phyloP scores from a whole-genome alignment of 2,329 filamentous ascomycete genomes.

The Arthrobotrys megalospora region DNA sequence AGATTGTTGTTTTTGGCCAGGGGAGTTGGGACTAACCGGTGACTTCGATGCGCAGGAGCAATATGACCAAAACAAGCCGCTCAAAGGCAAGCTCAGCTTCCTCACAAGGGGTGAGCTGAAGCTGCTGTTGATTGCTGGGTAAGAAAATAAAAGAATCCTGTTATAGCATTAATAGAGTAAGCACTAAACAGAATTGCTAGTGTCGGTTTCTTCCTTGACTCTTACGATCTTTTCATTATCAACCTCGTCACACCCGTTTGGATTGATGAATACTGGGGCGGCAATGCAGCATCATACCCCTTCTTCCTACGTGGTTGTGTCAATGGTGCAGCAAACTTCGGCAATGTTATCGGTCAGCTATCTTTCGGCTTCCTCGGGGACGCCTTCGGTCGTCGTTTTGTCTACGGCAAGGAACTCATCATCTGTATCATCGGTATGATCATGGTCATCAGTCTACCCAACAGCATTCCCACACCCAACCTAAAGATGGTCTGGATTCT shows the following conservation, averaged over 20 bases:
- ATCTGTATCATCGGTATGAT: conserved; percentile 70
- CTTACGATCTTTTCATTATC: conserved; percentile 84
- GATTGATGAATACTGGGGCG: conserved; percentile 61
- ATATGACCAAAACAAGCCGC: conserved; percentile 46
- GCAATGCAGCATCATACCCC: conserved; percentile 36
- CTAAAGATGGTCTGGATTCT: conserved; percentile 74
- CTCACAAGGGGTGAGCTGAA: conserved; percentile 52
- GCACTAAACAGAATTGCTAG: conserved; percentile 65
- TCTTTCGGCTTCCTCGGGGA: conserved; percentile 85
- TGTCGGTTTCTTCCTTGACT: conserved; percentile 90
- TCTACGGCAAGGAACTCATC: conserved; percentile 87
- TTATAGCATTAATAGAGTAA: not conserved
- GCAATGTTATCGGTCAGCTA: conserved; percentile 86
- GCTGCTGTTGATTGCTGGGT: conserved; percentile 53
- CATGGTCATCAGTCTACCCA: conserved; percentile 62
- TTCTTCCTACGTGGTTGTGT: conserved; percentile 59
- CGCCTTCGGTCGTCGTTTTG: conserved; percentile 81
- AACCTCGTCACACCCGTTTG: conserved; percentile 74
- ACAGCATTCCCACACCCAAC: conserved; percentile 52
- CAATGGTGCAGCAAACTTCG: conserved; percentile 66
- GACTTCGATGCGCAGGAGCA: conserved; percentile 35
- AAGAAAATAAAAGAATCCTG: not conserved
- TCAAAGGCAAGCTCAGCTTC: conserved; percentile 44
- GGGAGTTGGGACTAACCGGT: conserved; percentile 2
- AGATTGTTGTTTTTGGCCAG: not conserved